These are phyloP conservation scores for Mallotus nudiflorus DNA, from an alignment of 345 rosid genomes.

Conservation along the genomic window DNA sequence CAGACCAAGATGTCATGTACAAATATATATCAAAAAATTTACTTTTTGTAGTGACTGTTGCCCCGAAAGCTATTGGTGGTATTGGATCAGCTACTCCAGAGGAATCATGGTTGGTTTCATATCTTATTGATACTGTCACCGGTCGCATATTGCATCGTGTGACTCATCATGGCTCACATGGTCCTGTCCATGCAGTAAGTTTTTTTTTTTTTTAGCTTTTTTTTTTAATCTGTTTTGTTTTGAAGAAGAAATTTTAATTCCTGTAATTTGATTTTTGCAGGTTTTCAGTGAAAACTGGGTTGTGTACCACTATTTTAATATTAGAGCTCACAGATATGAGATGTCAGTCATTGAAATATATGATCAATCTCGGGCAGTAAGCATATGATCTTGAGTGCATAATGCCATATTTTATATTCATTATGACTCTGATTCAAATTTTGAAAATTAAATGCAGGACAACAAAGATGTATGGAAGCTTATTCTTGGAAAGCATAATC, in stretches of 20 bases:
- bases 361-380: slow-evolving; percentile 98
- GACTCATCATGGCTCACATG: slow-evolving; percentile 92
- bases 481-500: slow-evolving; percentile 93
- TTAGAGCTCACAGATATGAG: slow-evolving; percentile 95
- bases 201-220: slow-evolving; percentile 6
- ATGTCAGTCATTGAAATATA: slow-evolving; percentile 92
- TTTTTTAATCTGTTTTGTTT: too few relatives aligned
- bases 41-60: slow-evolving; percentile 83
- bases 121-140: slow-evolving; percentile 86
- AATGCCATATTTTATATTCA: neutral
- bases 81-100: slow-evolving; percentile 92
- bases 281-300: slow-evolving; percentile 99
- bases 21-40: slow-evolving; percentile 85
- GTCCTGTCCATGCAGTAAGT: slow-evolving; percentile 92
- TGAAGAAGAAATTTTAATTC: neutral
- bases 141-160: slow-evolving; percentile 92
- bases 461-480: slow-evolving; percentile 95
- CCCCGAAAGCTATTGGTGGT: slow-evolving; percentile 84
- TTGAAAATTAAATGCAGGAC: slow-evolving; percentile 56
- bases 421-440: slow-evolving; percentile 10
- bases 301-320: slow-evolving; percentile 96
- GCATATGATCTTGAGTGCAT: slow-evolving; percentile 13
- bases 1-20: slow-evolving; percentile 89
- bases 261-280: slow-evolving; percentile 45
- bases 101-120: slow-evolving; percentile 74